Evolutionary conservation across 2,329 filamentous ascomycete genomes (phyloP).

Genomic region (Septoria linicola): DNA sequence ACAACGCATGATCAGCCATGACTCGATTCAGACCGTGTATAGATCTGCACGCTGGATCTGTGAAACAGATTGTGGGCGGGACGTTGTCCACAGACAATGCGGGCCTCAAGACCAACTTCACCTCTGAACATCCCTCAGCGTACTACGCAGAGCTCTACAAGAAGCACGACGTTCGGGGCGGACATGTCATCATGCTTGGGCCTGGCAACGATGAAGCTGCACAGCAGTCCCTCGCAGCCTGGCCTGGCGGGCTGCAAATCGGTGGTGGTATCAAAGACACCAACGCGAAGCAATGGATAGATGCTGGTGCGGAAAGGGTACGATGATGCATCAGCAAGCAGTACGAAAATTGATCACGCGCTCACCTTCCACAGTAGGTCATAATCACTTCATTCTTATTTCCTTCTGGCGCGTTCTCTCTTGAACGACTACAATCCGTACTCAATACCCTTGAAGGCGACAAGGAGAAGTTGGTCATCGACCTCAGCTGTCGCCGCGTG

Average conservation of each 20-base stretch:
- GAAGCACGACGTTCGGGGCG: constrained; percentile 69
- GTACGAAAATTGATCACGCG: constrained; percentile 3
- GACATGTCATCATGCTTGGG: constrained; percentile 95
- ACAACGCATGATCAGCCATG: constrained; percentile 55
- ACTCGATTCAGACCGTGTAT: constrained; percentile 95
- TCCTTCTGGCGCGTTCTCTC: constrained; percentile 76
- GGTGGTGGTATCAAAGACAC: constrained; percentile 88
- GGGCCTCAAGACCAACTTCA: constrained; percentile 81
- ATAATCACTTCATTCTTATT: constrained; percentile 97
- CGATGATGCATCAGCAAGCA: constrained; percentile 31
- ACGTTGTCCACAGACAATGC: constrained; percentile 63
- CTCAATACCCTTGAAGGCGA: constrained; percentile 71
- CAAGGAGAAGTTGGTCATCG: constrained; percentile 81
- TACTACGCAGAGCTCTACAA: constrained; percentile 82
- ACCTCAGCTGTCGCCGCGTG: constrained; percentile 82
- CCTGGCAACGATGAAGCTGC: constrained; percentile 82
- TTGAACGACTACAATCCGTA: constrained; percentile 71
- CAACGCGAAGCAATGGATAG: constrained; percentile 85
- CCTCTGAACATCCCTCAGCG: constrained; percentile 76
- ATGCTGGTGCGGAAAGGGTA: constrained; percentile 85
- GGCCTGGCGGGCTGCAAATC: constrained; percentile 80
- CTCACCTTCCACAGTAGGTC: constrained; percentile 60
- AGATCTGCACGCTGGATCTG: constrained; percentile 92
- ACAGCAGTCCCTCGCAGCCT: constrained; percentile 70
- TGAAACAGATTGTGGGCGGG: constrained; percentile 97